A percentile compares a stretch with the other conserved stretches of the same genome.
phyloP scores from a whole-genome alignment of 345 rosid genomes.

The Firmiana major region DNA sequence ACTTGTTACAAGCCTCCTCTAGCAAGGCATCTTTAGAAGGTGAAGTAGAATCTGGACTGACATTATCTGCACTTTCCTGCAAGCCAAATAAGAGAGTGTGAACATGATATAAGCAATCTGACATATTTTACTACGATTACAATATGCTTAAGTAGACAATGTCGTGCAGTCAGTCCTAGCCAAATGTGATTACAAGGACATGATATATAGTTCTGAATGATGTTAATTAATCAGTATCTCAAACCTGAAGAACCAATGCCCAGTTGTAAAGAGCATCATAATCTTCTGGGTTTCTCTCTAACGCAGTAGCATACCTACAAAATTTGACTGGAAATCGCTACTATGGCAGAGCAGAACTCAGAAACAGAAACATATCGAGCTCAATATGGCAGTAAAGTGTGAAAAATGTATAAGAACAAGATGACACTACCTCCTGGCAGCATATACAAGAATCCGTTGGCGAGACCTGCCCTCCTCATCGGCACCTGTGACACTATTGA shows the following conservation, averaged over 20 bases:
- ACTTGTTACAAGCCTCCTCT: conserved; percentile 95
- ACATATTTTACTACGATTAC: neutral
- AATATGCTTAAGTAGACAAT: conserved; percentile 5
- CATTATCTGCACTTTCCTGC: conserved; percentile 98
- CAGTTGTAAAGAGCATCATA: conserved; percentile 96
- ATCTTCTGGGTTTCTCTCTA: conserved; percentile 93
- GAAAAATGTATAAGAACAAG: neutral
- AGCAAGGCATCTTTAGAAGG: conserved; percentile 94
- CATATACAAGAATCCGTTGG: conserved; percentile 91
- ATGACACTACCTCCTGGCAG: conserved; percentile 76
- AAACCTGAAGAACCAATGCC: conserved; percentile 99
- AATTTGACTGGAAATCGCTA: conserved; percentile 16
- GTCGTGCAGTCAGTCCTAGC: neutral
- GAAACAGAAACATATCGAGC: neutral
- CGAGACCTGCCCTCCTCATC: conserved; percentile 99
- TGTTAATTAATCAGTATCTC: conserved; percentile 12
- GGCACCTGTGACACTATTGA: conserved; percentile 68
- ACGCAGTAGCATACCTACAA: conserved; percentile 83
- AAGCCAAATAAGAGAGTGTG: conserved; percentile 18
- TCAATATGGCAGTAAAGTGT: neutral
- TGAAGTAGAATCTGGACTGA: conserved; percentile 75
- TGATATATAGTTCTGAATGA: neutral
- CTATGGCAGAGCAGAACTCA: neutral
- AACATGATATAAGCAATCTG: conserved; percentile 2
- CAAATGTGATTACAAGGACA: neutral